Evolutionary conservation across 2,329 filamentous ascomycete genomes (phyloP).

Genomic region (Triangularia setosa): DNA sequence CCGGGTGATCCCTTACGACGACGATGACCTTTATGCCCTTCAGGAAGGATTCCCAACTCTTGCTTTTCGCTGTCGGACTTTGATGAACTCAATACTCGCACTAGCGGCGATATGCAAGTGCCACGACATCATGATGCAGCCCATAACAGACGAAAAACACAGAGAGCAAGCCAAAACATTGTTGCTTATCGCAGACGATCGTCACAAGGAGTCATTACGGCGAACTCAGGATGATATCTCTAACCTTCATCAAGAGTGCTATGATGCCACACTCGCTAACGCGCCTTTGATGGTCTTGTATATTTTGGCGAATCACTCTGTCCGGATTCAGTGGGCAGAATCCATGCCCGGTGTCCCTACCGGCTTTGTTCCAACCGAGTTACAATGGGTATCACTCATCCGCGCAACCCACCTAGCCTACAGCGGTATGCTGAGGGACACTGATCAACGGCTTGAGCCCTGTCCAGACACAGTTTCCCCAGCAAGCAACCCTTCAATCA

Average conservation of each 20-base stretch:
- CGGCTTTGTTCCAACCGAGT: constrained; percentile 33
- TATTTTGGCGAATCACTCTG: constrained; percentile 35
- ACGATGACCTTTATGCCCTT: constrained; percentile 38
- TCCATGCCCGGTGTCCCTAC: constrained; percentile 19
- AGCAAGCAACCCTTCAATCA: not conserved
- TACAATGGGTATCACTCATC: constrained; percentile 37
- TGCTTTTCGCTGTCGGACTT: constrained; percentile 35
- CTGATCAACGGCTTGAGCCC: not conserved
- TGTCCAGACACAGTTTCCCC: not conserved
- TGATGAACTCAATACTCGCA: constrained; percentile 42
- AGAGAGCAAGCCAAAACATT: constrained; percentile 32
- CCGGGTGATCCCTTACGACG: constrained; percentile 33
- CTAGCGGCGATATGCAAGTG: constrained; percentile 40
- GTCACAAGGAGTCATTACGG: constrained; percentile 37
- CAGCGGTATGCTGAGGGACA: constrained; percentile 28
- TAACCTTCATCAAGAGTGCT: constrained; percentile 30
- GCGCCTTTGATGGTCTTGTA: constrained; percentile 42
- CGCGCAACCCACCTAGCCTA: constrained; percentile 35
- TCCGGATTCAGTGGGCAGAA: constrained; percentile 33
- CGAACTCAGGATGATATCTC: constrained; percentile 31
- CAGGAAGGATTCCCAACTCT: constrained; percentile 41
- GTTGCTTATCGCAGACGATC: constrained; percentile 32
- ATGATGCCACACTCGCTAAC: constrained; percentile 36
- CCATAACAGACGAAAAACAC: not conserved
- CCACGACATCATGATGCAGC: constrained; percentile 29